Base-by-base conservation (phyloP, 805 yeast genomes). In the Komagataella phaffii region DNA sequence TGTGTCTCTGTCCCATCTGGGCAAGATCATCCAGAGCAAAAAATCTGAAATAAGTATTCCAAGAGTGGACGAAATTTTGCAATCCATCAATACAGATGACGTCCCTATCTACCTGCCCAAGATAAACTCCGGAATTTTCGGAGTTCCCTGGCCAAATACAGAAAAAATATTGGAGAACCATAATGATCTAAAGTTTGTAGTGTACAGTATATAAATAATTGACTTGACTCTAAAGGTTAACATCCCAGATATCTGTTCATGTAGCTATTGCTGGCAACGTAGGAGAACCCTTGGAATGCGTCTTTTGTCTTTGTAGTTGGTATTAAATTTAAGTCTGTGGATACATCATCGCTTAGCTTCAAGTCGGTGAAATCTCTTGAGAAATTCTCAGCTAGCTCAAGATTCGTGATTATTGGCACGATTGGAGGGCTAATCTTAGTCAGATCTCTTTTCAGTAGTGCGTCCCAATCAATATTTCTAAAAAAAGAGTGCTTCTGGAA, bases 371-470 rank as follows among this genome's bases (percentile, higher is more conserved):
- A 88, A 54, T 85, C 90, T 7, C 74, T 66, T 55, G 87, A 88
- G 61, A 88, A 88, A 60, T 88, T 88, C 62, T 88, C 96, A 0
- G 96, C 96, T 51, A 85, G 62, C 48, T 73, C 81, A 21, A 95
- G 91, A 60, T 88, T 81, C 0, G 95, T 85, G 46, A 89, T 78
- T 5, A 87, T 66, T 0, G 96, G 96, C n/a, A 80, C 68, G 43
- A 88, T 83, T 0, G 96, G 96, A 1, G 96, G 95, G 2, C 96
- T 95, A 50, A 69, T 67, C 6, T 76, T 65, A 1, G 66, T 64
- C 24, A 66, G 69, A 48, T 73, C 70, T 21, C 82, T 80, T 17
- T 63, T 61, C 49, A 74, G 77, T 47, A 88, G 64, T 49, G 67
- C 64, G 14, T 68, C 66, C 96, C 96, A 88, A 61, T 83, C 74